These are phyloP conservation scores for Naganishia vaughanmartiniae DNA, from an alignment of 768 basidiomycete genomes.

Conservation along the genomic window DNA sequence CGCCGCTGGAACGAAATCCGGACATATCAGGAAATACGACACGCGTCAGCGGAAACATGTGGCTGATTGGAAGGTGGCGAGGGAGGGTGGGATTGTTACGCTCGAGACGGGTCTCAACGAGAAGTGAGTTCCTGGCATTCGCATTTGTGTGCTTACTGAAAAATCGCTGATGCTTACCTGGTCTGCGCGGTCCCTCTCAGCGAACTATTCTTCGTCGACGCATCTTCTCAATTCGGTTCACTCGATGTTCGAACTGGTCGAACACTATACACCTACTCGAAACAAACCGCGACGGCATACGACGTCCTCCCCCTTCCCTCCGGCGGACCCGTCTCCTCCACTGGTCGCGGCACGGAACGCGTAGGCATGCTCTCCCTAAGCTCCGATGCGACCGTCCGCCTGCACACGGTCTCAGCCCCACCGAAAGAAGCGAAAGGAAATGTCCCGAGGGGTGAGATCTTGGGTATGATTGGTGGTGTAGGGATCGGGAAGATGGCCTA, in stretches of 20 bases:
- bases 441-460: slow-evolving; percentile 25
- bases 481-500: slow-evolving; percentile 27
- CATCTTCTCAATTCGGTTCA: slow-evolving; percentile 40
- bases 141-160: too few relatives aligned
- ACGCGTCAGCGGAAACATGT: slow-evolving; percentile 48
- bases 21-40: slow-evolving; percentile 48
- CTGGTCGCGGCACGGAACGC: not conserved
- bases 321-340: not conserved
- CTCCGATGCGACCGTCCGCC: slow-evolving; percentile 29
- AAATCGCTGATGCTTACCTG: too few relatives aligned
- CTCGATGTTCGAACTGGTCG: slow-evolving; percentile 47
- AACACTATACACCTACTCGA: slow-evolving; percentile 43
- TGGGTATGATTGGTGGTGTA: slow-evolving; percentile 26
- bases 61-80: slow-evolving; percentile 46
- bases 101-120: slow-evolving; percentile 39
- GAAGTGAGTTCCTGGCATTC: slow-evolving; percentile 39
- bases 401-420: slow-evolving; percentile 16
- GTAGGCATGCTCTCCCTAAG: slow-evolving; percentile 29
- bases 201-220: slow-evolving; percentile 50
- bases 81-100: slow-evolving; percentile 45
- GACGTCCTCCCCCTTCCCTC: slow-evolving; percentile 40
- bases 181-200: slow-evolving; percentile 31
- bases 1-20: slow-evolving; percentile 49
- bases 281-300: slow-evolving; percentile 40
- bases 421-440: slow-evolving; percentile 30